A percentile compares a stretch with the other conserved stretches of the same genome.
Conservation (phyloP, 148 eudicot species). For the Beta vulgaris region DNA sequence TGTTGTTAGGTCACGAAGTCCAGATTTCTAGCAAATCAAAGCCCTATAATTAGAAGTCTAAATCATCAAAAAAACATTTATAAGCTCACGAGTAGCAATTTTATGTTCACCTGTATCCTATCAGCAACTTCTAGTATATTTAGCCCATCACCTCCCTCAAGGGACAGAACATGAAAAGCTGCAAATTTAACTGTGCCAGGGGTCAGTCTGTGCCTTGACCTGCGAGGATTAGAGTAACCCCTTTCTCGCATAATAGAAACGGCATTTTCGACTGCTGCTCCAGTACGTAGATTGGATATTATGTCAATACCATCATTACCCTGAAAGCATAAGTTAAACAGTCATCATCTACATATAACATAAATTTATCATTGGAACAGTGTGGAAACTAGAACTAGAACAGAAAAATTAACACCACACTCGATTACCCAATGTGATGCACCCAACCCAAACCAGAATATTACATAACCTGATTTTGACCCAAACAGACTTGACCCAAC, state of each 20-base stretch:
- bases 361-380: no score
- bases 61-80: background rate
- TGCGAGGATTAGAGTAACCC: constrained; percentile 74
- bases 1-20: constrained; percentile 87
- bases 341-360: no score
- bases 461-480: background rate
- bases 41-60: constrained; percentile 3
- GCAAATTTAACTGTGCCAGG: constrained; percentile 98
- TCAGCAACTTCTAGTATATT: constrained; percentile 85
- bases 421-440: background rate
- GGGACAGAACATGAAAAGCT: constrained; percentile 84
- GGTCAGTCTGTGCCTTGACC: constrained; percentile 91
- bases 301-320: constrained; percentile 64
- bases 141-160: constrained; percentile 82
- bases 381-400: no score
- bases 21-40: constrained; percentile 58
- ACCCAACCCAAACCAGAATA: no score
- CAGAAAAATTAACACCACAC: no score
- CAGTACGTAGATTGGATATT: constrained; percentile 74
- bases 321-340: constrained; percentile 34
- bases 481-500: background rate
- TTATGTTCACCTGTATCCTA: constrained; percentile 68
- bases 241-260: constrained; percentile 80
- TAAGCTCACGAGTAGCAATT: background rate
- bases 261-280: constrained; percentile 83